These are phyloP conservation scores for Solanum chacoense DNA, from an alignment of 305 asterid species.

Conservation along the genomic window DNA sequence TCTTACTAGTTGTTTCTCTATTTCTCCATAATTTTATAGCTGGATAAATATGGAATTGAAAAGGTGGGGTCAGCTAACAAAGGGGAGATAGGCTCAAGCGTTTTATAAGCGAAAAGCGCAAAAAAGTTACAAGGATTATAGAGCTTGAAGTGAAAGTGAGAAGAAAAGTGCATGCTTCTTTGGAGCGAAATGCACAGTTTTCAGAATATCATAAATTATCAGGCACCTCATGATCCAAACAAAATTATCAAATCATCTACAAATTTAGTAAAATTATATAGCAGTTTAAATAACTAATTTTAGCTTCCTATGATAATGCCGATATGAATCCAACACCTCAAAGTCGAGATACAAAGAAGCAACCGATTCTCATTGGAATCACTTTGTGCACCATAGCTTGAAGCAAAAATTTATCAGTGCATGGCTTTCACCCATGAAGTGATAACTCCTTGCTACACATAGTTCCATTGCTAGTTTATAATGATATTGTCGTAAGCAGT, in stretches of 20 bases:
- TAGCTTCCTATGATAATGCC: neutral
- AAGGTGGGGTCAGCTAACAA: neutral
- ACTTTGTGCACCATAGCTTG: neutral
- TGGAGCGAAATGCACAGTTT: neutral
- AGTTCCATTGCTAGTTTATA: neutral
- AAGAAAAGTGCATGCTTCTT: neutral
- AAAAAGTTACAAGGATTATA: neutral
- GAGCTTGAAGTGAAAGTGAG: neutral
- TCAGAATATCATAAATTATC: neutral
- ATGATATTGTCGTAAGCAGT: neutral
- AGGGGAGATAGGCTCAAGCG: neutral
- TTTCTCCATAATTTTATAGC: neutral
- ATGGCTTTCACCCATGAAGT: neutral
- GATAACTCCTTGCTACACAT: neutral
- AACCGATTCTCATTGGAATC: neutral
- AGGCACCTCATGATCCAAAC: neutral
- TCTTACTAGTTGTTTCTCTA: neutral
- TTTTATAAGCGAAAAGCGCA: neutral
- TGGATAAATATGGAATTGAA: neutral
- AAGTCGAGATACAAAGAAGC: neutral
- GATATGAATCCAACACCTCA: neutral
- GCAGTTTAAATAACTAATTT: neutral
- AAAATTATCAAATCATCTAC: neutral
- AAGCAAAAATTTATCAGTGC: neutral
- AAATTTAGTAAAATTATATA: neutral